These are phyloP conservation scores for Scheffersomyces segobiensis DNA, from an alignment of 1,139 yeast species.

Conservation along the genomic window DNA sequence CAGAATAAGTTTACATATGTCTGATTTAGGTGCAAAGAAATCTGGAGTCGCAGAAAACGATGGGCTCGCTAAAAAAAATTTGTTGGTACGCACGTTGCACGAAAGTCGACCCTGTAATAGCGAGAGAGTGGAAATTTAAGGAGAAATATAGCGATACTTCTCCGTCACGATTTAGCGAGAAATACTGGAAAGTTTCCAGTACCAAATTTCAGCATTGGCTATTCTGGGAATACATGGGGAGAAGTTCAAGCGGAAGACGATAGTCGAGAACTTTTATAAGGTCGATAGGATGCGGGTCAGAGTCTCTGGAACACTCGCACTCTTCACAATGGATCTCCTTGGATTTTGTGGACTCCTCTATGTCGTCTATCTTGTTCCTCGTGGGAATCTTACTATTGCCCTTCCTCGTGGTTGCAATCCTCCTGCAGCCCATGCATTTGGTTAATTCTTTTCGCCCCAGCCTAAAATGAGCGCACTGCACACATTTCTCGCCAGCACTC, in stretches of 20 bases:
- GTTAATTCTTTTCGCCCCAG: neutral
- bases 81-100: neutral
- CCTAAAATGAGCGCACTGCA: neutral
- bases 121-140: neutral
- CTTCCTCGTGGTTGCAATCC: neutral
- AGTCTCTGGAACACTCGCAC: neutral
- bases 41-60: neutral
- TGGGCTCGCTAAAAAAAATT: neutral
- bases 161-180: neutral
- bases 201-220: neutral
- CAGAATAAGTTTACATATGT: neutral
- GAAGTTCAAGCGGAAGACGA: neutral
- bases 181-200: neutral
- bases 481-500: neutral
- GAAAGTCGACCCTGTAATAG: neutral
- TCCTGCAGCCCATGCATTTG: neutral
- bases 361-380: neutral
- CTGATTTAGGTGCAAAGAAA: neutral
- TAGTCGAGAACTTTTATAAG: neutral
- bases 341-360: neutral
- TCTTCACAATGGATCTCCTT: neutral
- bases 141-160: neutral
- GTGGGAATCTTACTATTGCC: neutral
- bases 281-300: neutral
- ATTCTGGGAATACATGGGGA: neutral